Evolutionary conservation across 257 asterid species (phyloP).

Genomic region (Solanum bukasovii): DNA sequence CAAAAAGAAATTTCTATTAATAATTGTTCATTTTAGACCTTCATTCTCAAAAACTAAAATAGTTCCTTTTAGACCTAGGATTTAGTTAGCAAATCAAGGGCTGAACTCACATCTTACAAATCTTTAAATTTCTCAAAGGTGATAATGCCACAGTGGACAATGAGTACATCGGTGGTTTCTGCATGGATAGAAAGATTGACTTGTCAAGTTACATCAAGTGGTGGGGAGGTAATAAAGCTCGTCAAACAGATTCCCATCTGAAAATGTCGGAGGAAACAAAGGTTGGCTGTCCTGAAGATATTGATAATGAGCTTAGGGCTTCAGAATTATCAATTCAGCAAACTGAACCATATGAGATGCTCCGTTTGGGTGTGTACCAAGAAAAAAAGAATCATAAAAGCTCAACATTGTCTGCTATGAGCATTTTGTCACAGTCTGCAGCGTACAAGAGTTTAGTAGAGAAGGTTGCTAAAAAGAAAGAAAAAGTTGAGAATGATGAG

Average conservation of each 20-base stretch:
- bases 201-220: slow-evolving; percentile 84
- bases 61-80: not conserved
- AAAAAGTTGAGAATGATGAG: slow-evolving; percentile 58
- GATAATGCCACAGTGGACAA: slow-evolving; percentile 52
- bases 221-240: slow-evolving; percentile 76
- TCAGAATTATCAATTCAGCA: slow-evolving; percentile 47
- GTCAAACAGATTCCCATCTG: slow-evolving; percentile 44
- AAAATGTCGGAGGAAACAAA: slow-evolving; percentile 59
- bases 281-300: slow-evolving; percentile 50
- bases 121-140: slow-evolving; percentile 30
- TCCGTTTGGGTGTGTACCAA: slow-evolving; percentile 55
- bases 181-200: slow-evolving; percentile 78
- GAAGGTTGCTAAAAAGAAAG: slow-evolving; percentile 58
- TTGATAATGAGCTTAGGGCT: slow-evolving; percentile 56
- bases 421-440: slow-evolving; percentile 61
- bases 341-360: slow-evolving; percentile 94
- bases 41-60: not conserved
- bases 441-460: slow-evolving; percentile 78
- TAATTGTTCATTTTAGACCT: not conserved
- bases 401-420: slow-evolving; percentile 56
- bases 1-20: not conserved
- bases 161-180: slow-evolving; percentile 52
- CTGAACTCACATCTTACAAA: slow-evolving; percentile 2
- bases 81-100: not conserved
- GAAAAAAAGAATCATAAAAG: slow-evolving; percentile 49